phyloP scores from a whole-genome alignment of 331 rosid genomes.

The Prunus yedoensis region DNA sequence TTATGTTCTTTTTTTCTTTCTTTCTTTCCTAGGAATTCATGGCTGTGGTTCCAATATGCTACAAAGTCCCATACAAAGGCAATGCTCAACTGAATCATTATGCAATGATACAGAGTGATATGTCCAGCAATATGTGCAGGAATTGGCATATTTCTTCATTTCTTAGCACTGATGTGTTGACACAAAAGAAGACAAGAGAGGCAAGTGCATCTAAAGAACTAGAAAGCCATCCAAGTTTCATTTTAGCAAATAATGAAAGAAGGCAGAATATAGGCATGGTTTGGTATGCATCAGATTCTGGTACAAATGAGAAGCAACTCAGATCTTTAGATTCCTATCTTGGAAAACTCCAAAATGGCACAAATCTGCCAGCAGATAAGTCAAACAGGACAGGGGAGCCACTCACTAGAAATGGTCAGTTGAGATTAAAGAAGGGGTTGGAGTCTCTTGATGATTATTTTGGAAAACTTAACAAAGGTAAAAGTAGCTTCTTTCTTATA shows the following conservation, averaged over 20 bases:
- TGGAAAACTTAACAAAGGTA: conserved; percentile 60
- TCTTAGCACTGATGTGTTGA: neutral
- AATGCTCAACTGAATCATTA: conserved; percentile 28
- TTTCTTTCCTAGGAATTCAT: conserved; percentile 40
- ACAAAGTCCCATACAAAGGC: conserved; percentile 38
- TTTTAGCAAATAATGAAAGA: conserved; percentile 23
- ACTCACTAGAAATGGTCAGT: conserved; percentile 23
- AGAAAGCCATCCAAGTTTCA: neutral
- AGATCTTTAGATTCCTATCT: conserved; percentile 65
- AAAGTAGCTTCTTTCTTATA: neutral
- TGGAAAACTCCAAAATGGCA: conserved; percentile 47
- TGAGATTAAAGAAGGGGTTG: conserved; percentile 43
- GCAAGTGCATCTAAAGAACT: neutral
- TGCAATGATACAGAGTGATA: conserved; percentile 21
- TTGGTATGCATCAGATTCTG: conserved; percentile 36
- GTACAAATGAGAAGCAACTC: conserved; percentile 48
- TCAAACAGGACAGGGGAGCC: conserved; percentile 31
- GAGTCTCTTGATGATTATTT: conserved; percentile 66
- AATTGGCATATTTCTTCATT: conserved; percentile 15
- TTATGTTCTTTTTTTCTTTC: conserved; percentile 8
- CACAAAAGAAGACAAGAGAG: conserved; percentile 14
- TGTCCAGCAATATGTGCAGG: conserved; percentile 10
- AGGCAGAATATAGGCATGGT: conserved; percentile 6
- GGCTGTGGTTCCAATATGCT: conserved; percentile 58
- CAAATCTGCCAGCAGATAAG: conserved; percentile 27